phyloP scores from a whole-genome alignment of 495 filamentous ascomycete genomes.

The Hypoxylon fuscum region DNA sequence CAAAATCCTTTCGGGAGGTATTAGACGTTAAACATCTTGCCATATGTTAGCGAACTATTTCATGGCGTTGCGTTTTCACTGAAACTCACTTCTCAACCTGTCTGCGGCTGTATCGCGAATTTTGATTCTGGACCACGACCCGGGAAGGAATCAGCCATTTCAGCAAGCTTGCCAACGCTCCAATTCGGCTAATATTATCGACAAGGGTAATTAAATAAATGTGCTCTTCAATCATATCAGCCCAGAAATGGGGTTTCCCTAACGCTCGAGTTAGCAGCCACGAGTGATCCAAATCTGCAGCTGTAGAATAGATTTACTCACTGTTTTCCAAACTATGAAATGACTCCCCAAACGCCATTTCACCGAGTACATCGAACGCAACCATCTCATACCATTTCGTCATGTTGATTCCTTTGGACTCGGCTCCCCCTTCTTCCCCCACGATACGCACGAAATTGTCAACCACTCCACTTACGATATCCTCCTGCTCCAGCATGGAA shows the following conservation, averaged over 20 bases:
- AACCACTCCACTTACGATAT: too few relatives aligned
- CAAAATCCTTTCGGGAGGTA: too few relatives aligned
- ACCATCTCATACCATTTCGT: slow-evolving; percentile 38
- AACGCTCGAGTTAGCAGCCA: background rate
- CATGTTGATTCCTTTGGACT: slow-evolving; percentile 34
- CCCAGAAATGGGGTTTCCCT: slow-evolving; percentile 13
- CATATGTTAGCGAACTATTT: too few relatives aligned
- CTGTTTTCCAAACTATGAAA: slow-evolving; percentile 19
- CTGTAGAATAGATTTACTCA: background rate
- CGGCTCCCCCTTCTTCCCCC: too few relatives aligned
- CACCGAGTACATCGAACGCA: slow-evolving; percentile 45
- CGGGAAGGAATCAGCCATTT: too few relatives aligned
- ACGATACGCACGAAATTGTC: too few relatives aligned
- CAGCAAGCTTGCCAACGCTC: background rate
- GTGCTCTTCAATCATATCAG: slow-evolving; percentile 5
- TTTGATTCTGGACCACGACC: too few relatives aligned
- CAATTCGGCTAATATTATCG: slow-evolving; percentile 28
- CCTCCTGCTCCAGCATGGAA: slow-evolving; percentile 52
- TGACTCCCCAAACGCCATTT: slow-evolving; percentile 48
- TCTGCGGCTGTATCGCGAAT: too few relatives aligned
- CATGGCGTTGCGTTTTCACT: too few relatives aligned
- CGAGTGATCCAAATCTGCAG: slow-evolving; percentile 1
- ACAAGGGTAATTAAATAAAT: slow-evolving; percentile 2
- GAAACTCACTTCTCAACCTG: too few relatives aligned
- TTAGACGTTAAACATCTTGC: too few relatives aligned